Evolutionary conservation across 2,329 filamentous ascomycete genomes (phyloP), one percentile per base, ranked within the genome.

Genomic region (Alternaria infectoria): DNA sequence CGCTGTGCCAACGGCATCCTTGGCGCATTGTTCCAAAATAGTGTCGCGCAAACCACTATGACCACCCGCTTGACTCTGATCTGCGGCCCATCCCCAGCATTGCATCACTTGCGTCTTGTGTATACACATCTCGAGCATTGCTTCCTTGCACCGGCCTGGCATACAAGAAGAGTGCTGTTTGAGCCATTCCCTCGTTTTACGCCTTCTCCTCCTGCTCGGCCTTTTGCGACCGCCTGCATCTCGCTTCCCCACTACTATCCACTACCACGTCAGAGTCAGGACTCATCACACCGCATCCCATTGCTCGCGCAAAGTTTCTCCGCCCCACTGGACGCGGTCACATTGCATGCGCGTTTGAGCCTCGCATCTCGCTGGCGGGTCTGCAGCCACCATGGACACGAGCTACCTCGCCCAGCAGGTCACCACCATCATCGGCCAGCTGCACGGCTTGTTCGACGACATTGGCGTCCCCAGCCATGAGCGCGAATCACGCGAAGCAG

Each of bases 401-500:
- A 93, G 92, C 80, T 96, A 96, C 81, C 86, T 98, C 78, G 92
- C 93, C 73, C 93, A 96, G 80, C 96, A 98, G 88, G 93, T 99
- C 83, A 96, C 93, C 71, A 93, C 88, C 75, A 97, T 97, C 77
- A 93, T 98, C 79, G 89, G 89, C 80, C 93, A 97, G 82, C 87
- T 99, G 65, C 95, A 98, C 82, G 92, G 91, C 69, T 88, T 98
- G 61, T 99, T 97, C 77, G 96, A 99, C 80, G 95, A 99, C 79
- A 99, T 99, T 76, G 96, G 96, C 62, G 92, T 99, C n/a, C 89
- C 95, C 26, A 89, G 85, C 75, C 93, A 97, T 89, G 96, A 98
- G 81, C 91, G 96, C 76, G 93, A 98, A 78, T 86, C 88, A 54
- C 88, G 96, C 74, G 95, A 98, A 79, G 88, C 92, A 78, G 93